Evolutionary conservation across 176 grass and related monocot species (phyloP).

Genomic region (Eleusine indica): DNA sequence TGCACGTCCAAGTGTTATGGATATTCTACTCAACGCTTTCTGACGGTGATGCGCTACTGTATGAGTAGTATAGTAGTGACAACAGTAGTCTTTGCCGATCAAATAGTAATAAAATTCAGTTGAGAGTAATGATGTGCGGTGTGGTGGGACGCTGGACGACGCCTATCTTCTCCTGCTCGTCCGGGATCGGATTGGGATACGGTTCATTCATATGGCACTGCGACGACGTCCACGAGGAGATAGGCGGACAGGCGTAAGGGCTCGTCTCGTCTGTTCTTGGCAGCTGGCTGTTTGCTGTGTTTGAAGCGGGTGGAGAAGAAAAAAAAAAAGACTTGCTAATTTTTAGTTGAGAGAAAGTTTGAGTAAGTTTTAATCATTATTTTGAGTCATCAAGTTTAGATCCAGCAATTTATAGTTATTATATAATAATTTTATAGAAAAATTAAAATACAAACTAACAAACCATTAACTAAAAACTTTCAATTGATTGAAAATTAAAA

Average conservation of each 20-base stretch:
- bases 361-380: too few relatives aligned
- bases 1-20: background rate
- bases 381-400: too few relatives aligned
- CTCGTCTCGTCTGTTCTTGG: background rate
- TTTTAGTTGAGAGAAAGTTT: too few relatives aligned
- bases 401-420: too few relatives aligned
- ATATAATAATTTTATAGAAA: too few relatives aligned
- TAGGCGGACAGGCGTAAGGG: background rate
- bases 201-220: background rate
- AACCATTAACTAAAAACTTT: too few relatives aligned
- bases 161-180: background rate
- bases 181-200: background rate
- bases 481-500: too few relatives aligned
- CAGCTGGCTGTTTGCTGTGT: conserved; percentile 3
- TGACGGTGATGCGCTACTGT: background rate
- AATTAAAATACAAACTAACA: too few relatives aligned
- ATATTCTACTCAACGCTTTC: background rate
- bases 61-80: background rate
- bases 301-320: background rate
- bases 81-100: background rate
- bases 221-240: conserved; percentile 37
- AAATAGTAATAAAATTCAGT: background rate
- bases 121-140: background rate
- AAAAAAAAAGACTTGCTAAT: conserved; percentile 14
- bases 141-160: background rate